Evolutionary conservation across 768 basidiomycete genomes (phyloP).

Genomic region (Kwoniella mangroviensis): DNA sequence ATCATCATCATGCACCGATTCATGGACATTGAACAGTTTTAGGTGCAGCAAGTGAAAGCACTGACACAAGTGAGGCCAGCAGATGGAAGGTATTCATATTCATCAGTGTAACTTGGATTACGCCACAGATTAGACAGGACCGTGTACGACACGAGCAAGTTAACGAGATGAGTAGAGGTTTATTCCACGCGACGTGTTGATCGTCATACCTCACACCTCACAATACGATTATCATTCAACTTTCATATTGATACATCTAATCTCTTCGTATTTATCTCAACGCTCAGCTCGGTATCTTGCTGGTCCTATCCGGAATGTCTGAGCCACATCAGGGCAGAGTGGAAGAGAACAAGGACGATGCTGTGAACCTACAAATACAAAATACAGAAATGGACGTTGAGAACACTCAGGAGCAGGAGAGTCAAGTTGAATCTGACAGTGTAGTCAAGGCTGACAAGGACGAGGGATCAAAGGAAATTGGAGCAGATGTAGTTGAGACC

Average conservation of each 20-base stretch:
- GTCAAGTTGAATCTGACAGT: background rate
- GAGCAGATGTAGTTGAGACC: background rate
- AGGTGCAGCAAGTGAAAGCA: background rate
- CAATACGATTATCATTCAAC: background rate
- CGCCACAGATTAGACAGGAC: background rate
- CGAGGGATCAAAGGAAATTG: background rate
- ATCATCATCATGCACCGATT: conserved; percentile 10
- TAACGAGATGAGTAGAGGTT: background rate
- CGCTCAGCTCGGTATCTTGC: background rate
- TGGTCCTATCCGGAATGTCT: background rate
- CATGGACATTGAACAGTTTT: conserved; percentile 8
- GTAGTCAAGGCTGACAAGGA: background rate
- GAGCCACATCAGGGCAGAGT: background rate
- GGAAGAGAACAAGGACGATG: background rate
- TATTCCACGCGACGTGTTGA: conserved; percentile 15
- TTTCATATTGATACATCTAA: background rate
- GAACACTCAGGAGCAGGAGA: background rate
- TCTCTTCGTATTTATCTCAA: background rate
- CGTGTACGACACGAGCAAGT: background rate
- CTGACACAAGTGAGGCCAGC: too few relatives aligned
- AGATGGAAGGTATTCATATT: too few relatives aligned
- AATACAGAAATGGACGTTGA: background rate
- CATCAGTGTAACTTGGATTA: too few relatives aligned
- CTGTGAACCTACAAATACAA: background rate
- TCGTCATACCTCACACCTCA: conserved; percentile 3